Conservation (phyloP, 2,329 filamentous ascomycete genomes). For the Ophiocordyceps camponoti-floridani region DNA sequence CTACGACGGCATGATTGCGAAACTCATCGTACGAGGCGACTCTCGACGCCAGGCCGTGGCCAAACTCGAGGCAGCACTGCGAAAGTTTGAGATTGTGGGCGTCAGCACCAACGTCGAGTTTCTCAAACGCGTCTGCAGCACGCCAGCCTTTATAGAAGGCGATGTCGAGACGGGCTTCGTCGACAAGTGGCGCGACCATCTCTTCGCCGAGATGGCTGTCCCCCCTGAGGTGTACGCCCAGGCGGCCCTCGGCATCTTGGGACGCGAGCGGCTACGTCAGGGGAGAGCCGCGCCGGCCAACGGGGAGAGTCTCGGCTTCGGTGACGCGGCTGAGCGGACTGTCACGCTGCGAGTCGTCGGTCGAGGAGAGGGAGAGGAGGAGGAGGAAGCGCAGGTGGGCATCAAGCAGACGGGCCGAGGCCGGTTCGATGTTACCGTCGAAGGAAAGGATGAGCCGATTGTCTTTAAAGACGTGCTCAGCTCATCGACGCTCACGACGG, state of each 20-base stretch:
- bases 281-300: slow-evolving; percentile 17
- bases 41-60: slow-evolving; percentile 66
- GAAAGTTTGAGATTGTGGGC: slow-evolving; percentile 83
- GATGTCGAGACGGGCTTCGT: slow-evolving; percentile 96
- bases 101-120: slow-evolving; percentile 95
- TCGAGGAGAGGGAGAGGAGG: slow-evolving; percentile 27
- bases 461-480: slow-evolving; percentile 28
- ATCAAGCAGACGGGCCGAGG: slow-evolving; percentile 28
- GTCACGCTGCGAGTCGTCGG: slow-evolving; percentile 40
- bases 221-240: slow-evolving; percentile 67
- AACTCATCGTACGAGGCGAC: slow-evolving; percentile 77
- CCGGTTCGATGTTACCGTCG: slow-evolving; percentile 27
- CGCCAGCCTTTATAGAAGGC: slow-evolving; percentile 65
- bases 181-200: slow-evolving; percentile 62
- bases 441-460: slow-evolving; percentile 13
- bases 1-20: slow-evolving; percentile 98
- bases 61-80: slow-evolving; percentile 63
- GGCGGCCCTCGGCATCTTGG: slow-evolving; percentile 61
- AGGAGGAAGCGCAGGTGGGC: slow-evolving; percentile 37
- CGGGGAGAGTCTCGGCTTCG: slow-evolving; percentile 37
- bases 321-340: slow-evolving; percentile 24
- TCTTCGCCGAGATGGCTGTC: slow-evolving; percentile 49
- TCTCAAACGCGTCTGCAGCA: slow-evolving; percentile 70
- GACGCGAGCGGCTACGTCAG: slow-evolving; percentile 22
- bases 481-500: slow-evolving; percentile 5